A percentile compares a stretch with the other conserved stretches of the same genome.
Conservation (phyloP, 805 yeast genomes). For the Pichia occidentalis region DNA sequence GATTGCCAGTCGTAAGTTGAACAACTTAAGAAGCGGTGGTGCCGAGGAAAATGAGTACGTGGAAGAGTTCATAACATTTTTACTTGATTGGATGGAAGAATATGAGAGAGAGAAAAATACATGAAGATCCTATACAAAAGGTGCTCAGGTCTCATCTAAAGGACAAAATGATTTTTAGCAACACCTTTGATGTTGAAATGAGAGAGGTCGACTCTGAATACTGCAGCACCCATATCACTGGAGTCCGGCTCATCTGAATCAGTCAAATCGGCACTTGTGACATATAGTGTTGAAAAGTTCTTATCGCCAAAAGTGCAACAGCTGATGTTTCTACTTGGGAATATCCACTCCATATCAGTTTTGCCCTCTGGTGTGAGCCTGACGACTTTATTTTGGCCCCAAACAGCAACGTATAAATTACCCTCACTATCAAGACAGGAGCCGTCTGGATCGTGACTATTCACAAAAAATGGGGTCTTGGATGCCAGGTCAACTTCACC, state of each 20-base stretch:
- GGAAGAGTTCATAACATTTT: slow-evolving; percentile 48
- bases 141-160: slow-evolving; percentile 7
- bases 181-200: slow-evolving; percentile 30
- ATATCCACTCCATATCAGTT: slow-evolving; percentile 40
- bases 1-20: slow-evolving; percentile 55
- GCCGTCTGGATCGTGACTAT: slow-evolving; percentile 64
- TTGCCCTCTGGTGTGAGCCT: slow-evolving; percentile 46
- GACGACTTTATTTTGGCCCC: slow-evolving; percentile 52
- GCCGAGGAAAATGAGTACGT: slow-evolving; percentile 58
- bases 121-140: slow-evolving; percentile 14
- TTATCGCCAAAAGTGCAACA: slow-evolving; percentile 68
- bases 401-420: slow-evolving; percentile 59
- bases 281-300: slow-evolving; percentile 49
- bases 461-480: slow-evolving; percentile 34
- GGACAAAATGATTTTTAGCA: slow-evolving; percentile 19
- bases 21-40: slow-evolving; percentile 58
- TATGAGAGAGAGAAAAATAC: slow-evolving; percentile 1
- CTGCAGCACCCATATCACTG: slow-evolving; percentile 52
- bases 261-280: slow-evolving; percentile 56
- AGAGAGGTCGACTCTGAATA: slow-evolving; percentile 40
- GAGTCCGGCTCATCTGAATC: slow-evolving; percentile 26
- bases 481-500: slow-evolving; percentile 32
- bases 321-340: slow-evolving; percentile 58
- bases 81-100: slow-evolving; percentile 10
- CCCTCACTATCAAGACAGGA: slow-evolving; percentile 50